phyloP scores from a whole-genome alignment of 2,329 filamentous ascomycete genomes.

The Akanthomyces uredinophilus region DNA sequence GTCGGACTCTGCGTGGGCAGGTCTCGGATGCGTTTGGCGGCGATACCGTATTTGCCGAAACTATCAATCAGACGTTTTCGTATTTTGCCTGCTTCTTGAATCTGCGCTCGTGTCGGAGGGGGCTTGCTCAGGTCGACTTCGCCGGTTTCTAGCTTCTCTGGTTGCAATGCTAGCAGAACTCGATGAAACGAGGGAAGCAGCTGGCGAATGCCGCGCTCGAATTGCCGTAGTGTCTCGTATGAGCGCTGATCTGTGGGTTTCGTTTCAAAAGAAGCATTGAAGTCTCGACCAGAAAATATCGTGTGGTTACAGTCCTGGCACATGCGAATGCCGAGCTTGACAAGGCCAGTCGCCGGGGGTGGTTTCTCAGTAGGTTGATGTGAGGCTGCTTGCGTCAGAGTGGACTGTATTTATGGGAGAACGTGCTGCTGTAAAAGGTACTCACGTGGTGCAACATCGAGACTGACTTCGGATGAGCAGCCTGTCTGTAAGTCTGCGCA shows the following conservation, averaged over 20 bases:
- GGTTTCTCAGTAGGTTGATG: slow-evolving; percentile 41
- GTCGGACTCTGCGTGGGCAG: slow-evolving; percentile 66
- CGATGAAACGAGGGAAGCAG: slow-evolving; percentile 82
- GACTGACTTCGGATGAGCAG: slow-evolving; percentile 78
- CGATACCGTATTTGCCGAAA: slow-evolving; percentile 80
- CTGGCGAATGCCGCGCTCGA: slow-evolving; percentile 78
- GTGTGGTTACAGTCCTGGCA: slow-evolving; percentile 77
- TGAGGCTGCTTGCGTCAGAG: slow-evolving; percentile 23
- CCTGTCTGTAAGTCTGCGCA: slow-evolving; percentile 80
- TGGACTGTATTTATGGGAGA: not conserved
- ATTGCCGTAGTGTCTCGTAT: slow-evolving; percentile 79
- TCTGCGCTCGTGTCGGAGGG: slow-evolving; percentile 56
- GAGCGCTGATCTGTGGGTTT: slow-evolving; percentile 71
- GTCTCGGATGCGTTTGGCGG: slow-evolving; percentile 75
- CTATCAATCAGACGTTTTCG: slow-evolving; percentile 86
- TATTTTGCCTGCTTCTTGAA: slow-evolving; percentile 81
- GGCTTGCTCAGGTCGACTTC: slow-evolving; percentile 35
- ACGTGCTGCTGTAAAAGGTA: not conserved
- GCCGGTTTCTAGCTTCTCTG: slow-evolving; percentile 35
- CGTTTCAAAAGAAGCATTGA: slow-evolving; percentile 61
- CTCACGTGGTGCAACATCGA: slow-evolving; percentile 62
- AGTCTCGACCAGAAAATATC: slow-evolving; percentile 66
- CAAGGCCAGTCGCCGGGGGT: slow-evolving; percentile 35
- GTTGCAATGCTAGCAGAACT: slow-evolving; percentile 65
- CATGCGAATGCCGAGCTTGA: slow-evolving; percentile 80